A percentile compares a stretch with the other conserved stretches of the same genome.
Evolutionary conservation across 768 basidiomycete genomes (phyloP).

Genomic region (Panaeolus cyanescens): DNA sequence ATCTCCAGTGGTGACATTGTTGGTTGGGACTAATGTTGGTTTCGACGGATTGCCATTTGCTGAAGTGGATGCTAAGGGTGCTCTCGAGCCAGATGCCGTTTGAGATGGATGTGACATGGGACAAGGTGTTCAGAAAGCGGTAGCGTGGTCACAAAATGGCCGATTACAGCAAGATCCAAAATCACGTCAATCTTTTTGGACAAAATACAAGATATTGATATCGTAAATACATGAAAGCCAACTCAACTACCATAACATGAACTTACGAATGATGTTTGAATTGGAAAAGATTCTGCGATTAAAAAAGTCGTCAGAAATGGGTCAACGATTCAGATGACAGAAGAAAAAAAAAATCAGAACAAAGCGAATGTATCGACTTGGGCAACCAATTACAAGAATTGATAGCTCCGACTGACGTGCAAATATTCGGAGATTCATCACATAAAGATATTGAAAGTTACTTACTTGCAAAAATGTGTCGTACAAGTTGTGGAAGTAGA

Average conservation of each 20-base stretch:
- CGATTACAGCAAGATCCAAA: neutral
- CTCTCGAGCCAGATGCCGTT: slow-evolving; percentile 29
- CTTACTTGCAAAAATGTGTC: neutral
- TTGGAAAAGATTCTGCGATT: neutral
- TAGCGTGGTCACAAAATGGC: slow-evolving; percentile 4
- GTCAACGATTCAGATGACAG: neutral
- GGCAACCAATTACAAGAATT: slow-evolving; percentile 25
- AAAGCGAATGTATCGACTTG: slow-evolving; percentile 42
- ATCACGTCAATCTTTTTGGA: neutral
- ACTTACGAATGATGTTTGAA: no score
- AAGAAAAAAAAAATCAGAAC: slow-evolving; percentile 37
- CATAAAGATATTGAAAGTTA: slow-evolving; percentile 4
- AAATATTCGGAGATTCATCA: slow-evolving; percentile 53
- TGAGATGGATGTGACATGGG: slow-evolving; percentile 31
- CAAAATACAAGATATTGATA: slow-evolving; percentile 5
- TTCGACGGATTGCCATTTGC: slow-evolving; percentile 41
- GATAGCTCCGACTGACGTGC: slow-evolving; percentile 62
- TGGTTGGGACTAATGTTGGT: slow-evolving; percentile 73
- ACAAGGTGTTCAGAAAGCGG: slow-evolving; percentile 5
- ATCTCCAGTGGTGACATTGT: slow-evolving; percentile 78
- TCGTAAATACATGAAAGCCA: no score
- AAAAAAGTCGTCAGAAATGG: slow-evolving; percentile 3
- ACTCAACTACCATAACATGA: no score
- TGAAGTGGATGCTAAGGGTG: slow-evolving; percentile 28
- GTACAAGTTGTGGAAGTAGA: neutral